Conservation (phyloP, 78 protist species). For the Tieghemostelium lacteum region DNA sequence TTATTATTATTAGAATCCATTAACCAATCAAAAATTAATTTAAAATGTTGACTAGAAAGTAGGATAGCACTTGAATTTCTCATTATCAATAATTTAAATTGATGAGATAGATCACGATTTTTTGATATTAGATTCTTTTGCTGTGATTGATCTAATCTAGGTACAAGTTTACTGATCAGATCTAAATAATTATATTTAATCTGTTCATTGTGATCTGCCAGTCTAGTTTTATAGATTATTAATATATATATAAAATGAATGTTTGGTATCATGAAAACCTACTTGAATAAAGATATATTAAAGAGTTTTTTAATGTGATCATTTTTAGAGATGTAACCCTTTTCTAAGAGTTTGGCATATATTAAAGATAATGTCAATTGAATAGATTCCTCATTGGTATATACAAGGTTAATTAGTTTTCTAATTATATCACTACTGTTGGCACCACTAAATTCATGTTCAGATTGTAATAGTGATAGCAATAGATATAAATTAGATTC, state of each 20-base stretch:
- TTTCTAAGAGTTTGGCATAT: conserved; percentile 11
- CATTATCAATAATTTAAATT: conserved; percentile 39
- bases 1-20: neutral
- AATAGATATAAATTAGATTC: conserved; percentile 13
- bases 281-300: conserved; percentile 61
- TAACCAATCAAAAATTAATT: conserved; percentile 50
- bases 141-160: conserved; percentile 18
- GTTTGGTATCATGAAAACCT: neutral
- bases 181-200: conserved; percentile 18
- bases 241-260: neutral
- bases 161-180: conserved; percentile 19
- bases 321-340: neutral
- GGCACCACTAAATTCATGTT: neutral
- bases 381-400: neutral
- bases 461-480: neutral
- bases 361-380: conserved; percentile 26
- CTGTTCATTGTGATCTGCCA: conserved; percentile 37
- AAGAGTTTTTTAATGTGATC: conserved; percentile 33
- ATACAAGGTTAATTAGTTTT: conserved; percentile 17
- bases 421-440: conserved; percentile 25
- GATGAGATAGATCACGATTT: conserved; percentile 48
- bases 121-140: conserved; percentile 42
- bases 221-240: conserved; percentile 2
- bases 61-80: neutral
- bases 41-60: conserved; percentile 9